A percentile compares a stretch with the other conserved stretches of the same genome.
Evolutionary conservation across 2,329 filamentous ascomycete species (phyloP).

Genomic region (Ophiosphaerella narmari): DNA sequence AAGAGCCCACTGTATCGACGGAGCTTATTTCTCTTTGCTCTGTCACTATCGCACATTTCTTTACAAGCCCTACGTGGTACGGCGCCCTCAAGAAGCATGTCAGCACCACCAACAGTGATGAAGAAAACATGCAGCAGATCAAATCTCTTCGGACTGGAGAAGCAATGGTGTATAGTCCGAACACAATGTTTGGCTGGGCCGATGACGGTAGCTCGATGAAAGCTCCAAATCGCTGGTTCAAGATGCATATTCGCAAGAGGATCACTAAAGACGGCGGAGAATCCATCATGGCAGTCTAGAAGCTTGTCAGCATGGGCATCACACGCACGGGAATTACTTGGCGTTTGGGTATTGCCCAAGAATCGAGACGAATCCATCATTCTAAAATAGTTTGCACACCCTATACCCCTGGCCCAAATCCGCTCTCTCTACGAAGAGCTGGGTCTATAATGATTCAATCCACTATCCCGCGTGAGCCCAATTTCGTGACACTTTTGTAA

Average conservation of each 20-base stretch:
- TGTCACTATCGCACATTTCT: slow-evolving; percentile 73
- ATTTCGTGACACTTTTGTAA: too few species aligned
- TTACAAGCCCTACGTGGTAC: slow-evolving; percentile 69
- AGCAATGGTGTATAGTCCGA: slow-evolving; percentile 56
- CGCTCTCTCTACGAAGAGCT: too few species aligned
- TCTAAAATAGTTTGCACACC: too few species aligned
- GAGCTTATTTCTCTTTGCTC: slow-evolving; percentile 72
- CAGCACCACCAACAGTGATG: slow-evolving; percentile 35
- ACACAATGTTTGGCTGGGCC: slow-evolving; percentile 45
- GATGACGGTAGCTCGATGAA: slow-evolving; percentile 13
- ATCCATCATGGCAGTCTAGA: slow-evolving; percentile 71
- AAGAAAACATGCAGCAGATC: slow-evolving; percentile 51
- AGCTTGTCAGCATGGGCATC: background rate
- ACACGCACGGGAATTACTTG: too few species aligned
- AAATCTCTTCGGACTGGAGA: slow-evolving; percentile 55
- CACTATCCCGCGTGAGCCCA: too few species aligned
- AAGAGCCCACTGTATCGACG: slow-evolving; percentile 74
- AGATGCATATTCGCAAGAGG: slow-evolving; percentile 30
- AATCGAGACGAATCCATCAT: background rate
- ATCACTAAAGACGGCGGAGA: slow-evolving; percentile 36
- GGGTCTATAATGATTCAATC: too few species aligned
- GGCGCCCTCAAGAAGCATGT: slow-evolving; percentile 52
- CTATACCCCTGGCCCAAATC: too few species aligned
- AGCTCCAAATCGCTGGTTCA: slow-evolving; percentile 18
- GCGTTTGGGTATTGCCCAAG: background rate